Conservation (phyloP, 164 flowering plant genomes). For the Berberis thunbergii region DNA sequence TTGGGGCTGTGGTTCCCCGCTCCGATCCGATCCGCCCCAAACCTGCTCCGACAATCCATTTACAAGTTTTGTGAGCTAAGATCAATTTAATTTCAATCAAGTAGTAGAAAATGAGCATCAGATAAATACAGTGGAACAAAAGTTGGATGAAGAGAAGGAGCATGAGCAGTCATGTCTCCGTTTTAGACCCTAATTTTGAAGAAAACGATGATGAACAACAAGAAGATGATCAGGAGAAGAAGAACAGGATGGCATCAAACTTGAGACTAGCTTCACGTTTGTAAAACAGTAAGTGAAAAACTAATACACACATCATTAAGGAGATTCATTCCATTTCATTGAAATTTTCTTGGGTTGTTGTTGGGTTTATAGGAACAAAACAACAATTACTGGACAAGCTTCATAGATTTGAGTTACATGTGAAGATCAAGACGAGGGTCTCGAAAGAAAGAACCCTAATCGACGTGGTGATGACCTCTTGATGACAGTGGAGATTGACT, state of each 20-base stretch:
- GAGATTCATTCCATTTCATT: too few species aligned
- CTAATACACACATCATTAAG: background rate
- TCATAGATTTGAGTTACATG: conserved; percentile 58
- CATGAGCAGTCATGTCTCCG: conserved; percentile 86
- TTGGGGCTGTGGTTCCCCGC: too few species aligned
- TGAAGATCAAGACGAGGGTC: too few species aligned
- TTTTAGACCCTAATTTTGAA: conserved; percentile 62
- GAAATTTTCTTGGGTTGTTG: background rate
- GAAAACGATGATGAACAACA: conserved; percentile 32
- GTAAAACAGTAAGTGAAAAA: conserved; percentile 55
- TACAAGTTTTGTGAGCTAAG: too few species aligned
- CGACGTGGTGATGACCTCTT: too few species aligned
- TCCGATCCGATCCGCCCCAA: too few species aligned
- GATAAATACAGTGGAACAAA: conserved; percentile 12
- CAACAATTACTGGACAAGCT: conserved; percentile 55
- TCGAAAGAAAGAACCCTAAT: too few species aligned
- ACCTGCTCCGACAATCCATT: too few species aligned
- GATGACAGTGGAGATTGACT: too few species aligned
- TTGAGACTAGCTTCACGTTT: conserved; percentile 57
- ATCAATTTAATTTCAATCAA: conserved; percentile 5
- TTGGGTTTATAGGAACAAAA: conserved; percentile 50
- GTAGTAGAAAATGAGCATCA: conserved; percentile 15
- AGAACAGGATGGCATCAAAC: conserved; percentile 26
- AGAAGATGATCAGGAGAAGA: conserved; percentile 16
- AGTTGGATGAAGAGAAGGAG: conserved; percentile 58